Evolutionary conservation across 2,329 filamentous ascomycete species (phyloP), one percentile per base, ranked within the genome.

Genomic region (Xylariales sp.): DNA sequence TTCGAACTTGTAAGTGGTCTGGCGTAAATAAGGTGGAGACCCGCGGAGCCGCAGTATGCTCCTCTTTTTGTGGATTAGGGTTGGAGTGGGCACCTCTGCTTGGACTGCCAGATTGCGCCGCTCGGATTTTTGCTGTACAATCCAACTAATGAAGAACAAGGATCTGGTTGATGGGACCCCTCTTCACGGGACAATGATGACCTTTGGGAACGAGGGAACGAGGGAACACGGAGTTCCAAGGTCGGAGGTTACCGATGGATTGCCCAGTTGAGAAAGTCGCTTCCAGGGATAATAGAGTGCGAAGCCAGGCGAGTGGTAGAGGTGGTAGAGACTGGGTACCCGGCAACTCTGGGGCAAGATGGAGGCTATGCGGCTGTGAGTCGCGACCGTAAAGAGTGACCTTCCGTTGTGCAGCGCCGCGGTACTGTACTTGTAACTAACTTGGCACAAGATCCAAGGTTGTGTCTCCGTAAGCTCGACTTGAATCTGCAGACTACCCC

Each of bases 21-120:
- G 43, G 39, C 43, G 43, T 37, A 46, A 34, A 43, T 43, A 46
- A 46, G 44, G 44, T 40, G 44, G 44, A 40, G 44, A 40, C 36
- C 43, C 40, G 44, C 40, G 40, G 44, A 46, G 44, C 44, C 44
- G 37, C 44, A 43, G 44, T 36, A 14, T 40, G 38, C 43, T 45
- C 43, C 43, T 45, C 39, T 42, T 45, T 42, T 45, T 45, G 43
- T 45, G 43, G 43, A 42, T 34, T 38, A 12, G 24, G 25, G 19
- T 19, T 28, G 38, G 39, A 14, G 25, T 33, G 27, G 43, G 32
- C 15, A n/a, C n/a, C n/a, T n/a, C n/a, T n/a, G n/a, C n/a, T 15
- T 24, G 35, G 34, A 31, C 16, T 35, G 36, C 24, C 39, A 20
- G 43, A 14, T 42, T 40, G 38, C 20, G 29, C 10, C 29, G 38